Evolutionary conservation across 371 early-diverging fungal species (phyloP).

Genomic region (Mucor ambiguus): DNA sequence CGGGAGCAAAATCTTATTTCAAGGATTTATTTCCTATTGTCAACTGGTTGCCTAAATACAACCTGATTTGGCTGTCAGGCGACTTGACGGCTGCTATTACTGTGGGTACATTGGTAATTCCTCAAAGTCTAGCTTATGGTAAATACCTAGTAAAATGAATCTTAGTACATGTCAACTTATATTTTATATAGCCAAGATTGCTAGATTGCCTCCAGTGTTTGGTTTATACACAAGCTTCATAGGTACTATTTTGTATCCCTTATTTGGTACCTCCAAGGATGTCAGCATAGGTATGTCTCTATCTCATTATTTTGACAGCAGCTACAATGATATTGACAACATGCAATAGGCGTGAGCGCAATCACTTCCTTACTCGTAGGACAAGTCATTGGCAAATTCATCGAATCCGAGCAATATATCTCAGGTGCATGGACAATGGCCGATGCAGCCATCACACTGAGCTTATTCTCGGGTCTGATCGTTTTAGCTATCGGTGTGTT

Average conservation of each 20-base stretch:
- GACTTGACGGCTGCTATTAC: conserved; percentile 78
- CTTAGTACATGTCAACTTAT: background rate
- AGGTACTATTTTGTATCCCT: conserved; percentile 74
- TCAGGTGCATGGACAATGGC: conserved; percentile 39
- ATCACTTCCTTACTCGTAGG: conserved; percentile 79
- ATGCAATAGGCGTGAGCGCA: conserved; percentile 68
- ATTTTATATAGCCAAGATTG: conserved; percentile 65
- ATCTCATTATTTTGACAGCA: background rate
- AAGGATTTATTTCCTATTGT: conserved; percentile 61
- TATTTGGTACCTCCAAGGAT: conserved; percentile 86
- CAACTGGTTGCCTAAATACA: conserved; percentile 74
- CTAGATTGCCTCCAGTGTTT: conserved; percentile 79
- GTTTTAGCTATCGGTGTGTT: conserved; percentile 70
- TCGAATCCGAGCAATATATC: conserved; percentile 38
- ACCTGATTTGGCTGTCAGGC: conserved; percentile 67
- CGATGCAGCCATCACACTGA: conserved; percentile 50
- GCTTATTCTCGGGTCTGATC: conserved; percentile 69
- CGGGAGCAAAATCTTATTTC: conserved; percentile 25
- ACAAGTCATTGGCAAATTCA: conserved; percentile 59
- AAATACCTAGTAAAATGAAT: background rate
- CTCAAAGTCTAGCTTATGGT: conserved; percentile 84
- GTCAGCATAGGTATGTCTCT: conserved; percentile 72
- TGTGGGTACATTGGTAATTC: conserved; percentile 75
- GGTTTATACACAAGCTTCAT: conserved; percentile 88
- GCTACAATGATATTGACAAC: background rate